Evolutionary conservation across 2,329 filamentous ascomycete species (phyloP).

Genomic region (Neocatenulostroma microsporum): DNA sequence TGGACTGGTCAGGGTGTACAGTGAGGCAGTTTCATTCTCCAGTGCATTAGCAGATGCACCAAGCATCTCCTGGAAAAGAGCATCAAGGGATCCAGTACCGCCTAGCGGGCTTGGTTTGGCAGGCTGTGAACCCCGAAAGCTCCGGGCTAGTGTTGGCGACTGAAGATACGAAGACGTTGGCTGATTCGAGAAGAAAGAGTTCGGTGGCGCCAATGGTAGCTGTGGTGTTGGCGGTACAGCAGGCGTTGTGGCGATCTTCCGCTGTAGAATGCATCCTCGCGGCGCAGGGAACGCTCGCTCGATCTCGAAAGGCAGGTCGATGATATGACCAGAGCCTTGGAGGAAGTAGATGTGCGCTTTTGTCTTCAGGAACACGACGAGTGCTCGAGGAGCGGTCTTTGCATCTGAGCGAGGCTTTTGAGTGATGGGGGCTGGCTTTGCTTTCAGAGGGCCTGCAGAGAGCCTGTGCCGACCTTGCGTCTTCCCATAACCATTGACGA

Average conservation of each 20-base stretch:
- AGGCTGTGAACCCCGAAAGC: constrained; percentile 18
- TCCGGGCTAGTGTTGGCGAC: constrained; percentile 25
- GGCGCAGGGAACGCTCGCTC: constrained; percentile 78
- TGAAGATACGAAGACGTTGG: constrained; percentile 30
- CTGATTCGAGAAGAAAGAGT: constrained; percentile 72
- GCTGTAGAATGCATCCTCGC: constrained; percentile 75
- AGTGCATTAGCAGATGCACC: constrained; percentile 9
- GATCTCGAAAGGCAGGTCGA: constrained; percentile 92
- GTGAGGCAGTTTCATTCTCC: constrained; percentile 55
- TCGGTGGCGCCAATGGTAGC: constrained; percentile 58
- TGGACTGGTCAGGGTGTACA: constrained; percentile 80
- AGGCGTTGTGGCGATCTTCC: constrained; percentile 55
- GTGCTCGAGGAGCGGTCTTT: constrained; percentile 49
- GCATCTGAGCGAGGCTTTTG: neutral
- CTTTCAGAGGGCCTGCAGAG: no score
- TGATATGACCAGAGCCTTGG: constrained; percentile 74
- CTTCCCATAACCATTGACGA: neutral
- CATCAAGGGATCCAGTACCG: constrained; percentile 19
- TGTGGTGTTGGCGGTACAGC: constrained; percentile 29
- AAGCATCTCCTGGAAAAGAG: constrained; percentile 22
- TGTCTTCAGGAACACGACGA: constrained; percentile 86
- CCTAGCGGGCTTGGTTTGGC: constrained; percentile 19
- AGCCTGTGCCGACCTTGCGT: neutral
- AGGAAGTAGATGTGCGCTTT: constrained; percentile 93
- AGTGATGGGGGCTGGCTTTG: neutral